phyloP scores from a whole-genome alignment of 352 stramenopile genomes.

The Globisporangium ultimum region DNA sequence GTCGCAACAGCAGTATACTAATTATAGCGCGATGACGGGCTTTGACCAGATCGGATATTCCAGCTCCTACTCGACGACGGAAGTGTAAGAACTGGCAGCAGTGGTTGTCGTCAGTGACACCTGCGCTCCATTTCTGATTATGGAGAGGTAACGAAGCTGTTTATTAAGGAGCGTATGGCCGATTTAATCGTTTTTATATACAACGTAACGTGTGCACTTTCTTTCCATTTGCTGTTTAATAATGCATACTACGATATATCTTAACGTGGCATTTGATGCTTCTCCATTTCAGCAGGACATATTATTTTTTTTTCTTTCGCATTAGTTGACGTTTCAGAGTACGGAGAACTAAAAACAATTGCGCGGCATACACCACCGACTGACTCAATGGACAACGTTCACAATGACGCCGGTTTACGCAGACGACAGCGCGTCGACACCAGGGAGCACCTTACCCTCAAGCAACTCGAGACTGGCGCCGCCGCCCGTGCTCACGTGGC shows the following conservation, averaged over 20 bases:
- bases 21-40: constrained; percentile 74
- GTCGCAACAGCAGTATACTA: constrained; percentile 79
- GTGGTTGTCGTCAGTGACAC: neutral
- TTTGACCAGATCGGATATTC: constrained; percentile 81
- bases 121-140: neutral
- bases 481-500: constrained; percentile 91
- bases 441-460: constrained; percentile 98
- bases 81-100: constrained; percentile 37
- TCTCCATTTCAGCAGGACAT: too few species aligned
- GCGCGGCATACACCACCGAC: neutral
- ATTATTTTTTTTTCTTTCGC: too few species aligned
- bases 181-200: neutral
- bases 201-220: neutral
- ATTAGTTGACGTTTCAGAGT: neutral
- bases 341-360: neutral
- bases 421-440: constrained; percentile 93
- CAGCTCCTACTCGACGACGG: constrained; percentile 66
- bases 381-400: neutral
- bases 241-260: too few species aligned
- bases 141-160: neutral
- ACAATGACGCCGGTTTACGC: constrained; percentile 34
- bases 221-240: neutral
- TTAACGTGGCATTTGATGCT: too few species aligned
- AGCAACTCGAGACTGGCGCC: constrained; percentile 96
- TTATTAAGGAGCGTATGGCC: too few species aligned